Evolutionary conservation across 768 basidiomycete genomes (phyloP), one percentile per base, ranked within the genome.

Genomic region (Agrocybe chaxingu): DNA sequence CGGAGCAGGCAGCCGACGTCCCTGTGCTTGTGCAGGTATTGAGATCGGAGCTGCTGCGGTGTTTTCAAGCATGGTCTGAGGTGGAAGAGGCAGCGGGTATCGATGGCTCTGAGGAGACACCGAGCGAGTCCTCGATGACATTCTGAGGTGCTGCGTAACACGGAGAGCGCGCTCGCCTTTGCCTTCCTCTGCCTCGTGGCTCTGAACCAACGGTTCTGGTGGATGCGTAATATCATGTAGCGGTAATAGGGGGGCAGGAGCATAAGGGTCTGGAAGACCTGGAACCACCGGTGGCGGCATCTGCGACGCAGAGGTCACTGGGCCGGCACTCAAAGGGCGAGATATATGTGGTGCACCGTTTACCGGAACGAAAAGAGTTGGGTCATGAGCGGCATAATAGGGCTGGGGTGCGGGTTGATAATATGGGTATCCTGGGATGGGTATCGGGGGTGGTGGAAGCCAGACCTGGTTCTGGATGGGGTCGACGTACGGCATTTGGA

Each of bases 41-140:
- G 50, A 24, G 40, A 41, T n/a, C 2, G 48, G 16, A 38, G 43
- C 56, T 47, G 30, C 13, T 9, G 34, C 18, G 45, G 29, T 19
- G 7, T 31, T 42, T 38, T 52, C 51, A 16, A 44, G 40, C 13
- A 48, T 36, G 36, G 42, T 40, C 10, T 43, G 35, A 7, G 57
- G 56, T 9, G 61, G 53, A 0, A 56, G 57, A 30, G 74, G 68
- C 35, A 75, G 38, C 33, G 77, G 75, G 59, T 77, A 79, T 19
- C 78, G 72, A 57, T 81, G 83, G 8, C 83, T 77, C 42, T 67
- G 74, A 5, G 77, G 87, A 19, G 87, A 89, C 18, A 80, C 79
- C 0, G 84, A 82, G 19, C 79, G 79, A 52, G 79, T 67, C 10
- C 85, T 73, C 19, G 80, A 81, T 10, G 78, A 75, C 38, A 75